phyloP scores from a whole-genome alignment of 768 basidiomycete species.

The Tremella mesenterica region DNA sequence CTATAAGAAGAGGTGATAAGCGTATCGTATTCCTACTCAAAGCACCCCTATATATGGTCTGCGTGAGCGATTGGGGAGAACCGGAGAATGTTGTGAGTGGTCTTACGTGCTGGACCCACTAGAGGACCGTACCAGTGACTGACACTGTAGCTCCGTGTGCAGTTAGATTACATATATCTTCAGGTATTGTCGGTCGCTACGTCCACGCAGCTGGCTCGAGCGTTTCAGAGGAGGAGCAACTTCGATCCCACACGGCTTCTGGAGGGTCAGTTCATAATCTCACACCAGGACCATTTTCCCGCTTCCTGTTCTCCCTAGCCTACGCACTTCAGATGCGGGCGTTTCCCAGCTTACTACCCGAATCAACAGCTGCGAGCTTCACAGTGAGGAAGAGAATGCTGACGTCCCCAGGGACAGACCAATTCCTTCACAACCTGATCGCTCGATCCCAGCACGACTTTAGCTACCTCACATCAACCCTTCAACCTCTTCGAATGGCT shows the following conservation, averaged over 20 bases:
- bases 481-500: slow-evolving; percentile 72
- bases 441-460: slow-evolving; percentile 66
- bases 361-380: too few relatives aligned
- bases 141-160: slow-evolving; percentile 65
- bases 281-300: too few relatives aligned
- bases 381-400: too few relatives aligned
- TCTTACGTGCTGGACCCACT: neutral
- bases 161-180: slow-evolving; percentile 89
- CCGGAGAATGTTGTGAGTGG: slow-evolving; percentile 82
- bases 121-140: neutral
- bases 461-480: slow-evolving; percentile 68
- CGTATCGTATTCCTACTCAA: slow-evolving; percentile 80
- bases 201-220: slow-evolving; percentile 66
- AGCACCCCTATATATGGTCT: slow-evolving; percentile 82
- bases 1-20: slow-evolving; percentile 70
- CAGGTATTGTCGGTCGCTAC: slow-evolving; percentile 88
- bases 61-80: slow-evolving; percentile 85
- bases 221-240: slow-evolving; percentile 82
- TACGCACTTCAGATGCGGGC: too few relatives aligned
- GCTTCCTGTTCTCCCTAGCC: neutral
- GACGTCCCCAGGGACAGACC: slow-evolving; percentile 60
- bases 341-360: too few relatives aligned
- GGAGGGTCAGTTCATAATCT: slow-evolving; percentile 40
- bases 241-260: slow-evolving; percentile 61
- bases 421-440: slow-evolving; percentile 66